Percentiles rank a stretch among this genome's conserved stretches.
phyloP scores from a whole-genome alignment of 768 basidiomycete species.

The Mrakia frigida region DNA sequence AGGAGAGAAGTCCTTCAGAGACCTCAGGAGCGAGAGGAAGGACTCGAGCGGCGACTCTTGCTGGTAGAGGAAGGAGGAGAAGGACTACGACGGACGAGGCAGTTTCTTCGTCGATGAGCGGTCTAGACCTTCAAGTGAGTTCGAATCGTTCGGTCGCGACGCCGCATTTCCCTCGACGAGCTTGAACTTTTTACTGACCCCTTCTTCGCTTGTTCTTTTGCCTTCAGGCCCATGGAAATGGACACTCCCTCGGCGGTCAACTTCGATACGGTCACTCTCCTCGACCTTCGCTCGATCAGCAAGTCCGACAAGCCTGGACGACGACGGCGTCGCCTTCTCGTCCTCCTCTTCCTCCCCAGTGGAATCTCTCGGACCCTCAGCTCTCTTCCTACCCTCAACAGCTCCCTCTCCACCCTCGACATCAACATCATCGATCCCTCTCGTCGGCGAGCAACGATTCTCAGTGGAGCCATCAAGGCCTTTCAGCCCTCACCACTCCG shows the following conservation, averaged over 20 bases:
- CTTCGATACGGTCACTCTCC: neutral
- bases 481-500: neutral
- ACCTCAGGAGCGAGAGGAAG: neutral
- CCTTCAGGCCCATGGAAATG: neutral
- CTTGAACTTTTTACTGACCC: neutral
- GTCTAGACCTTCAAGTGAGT: constrained; percentile 4
- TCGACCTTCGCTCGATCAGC: constrained; percentile 5
- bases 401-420: constrained; percentile 5
- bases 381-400: neutral
- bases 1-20: neutral
- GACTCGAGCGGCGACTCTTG: constrained; percentile 4
- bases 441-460: neutral
- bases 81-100: neutral
- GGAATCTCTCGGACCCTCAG: neutral
- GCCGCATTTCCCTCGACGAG: neutral
- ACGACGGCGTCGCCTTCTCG: neutral
- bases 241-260: neutral
- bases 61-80: neutral
- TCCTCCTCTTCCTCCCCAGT: constrained; percentile 8
- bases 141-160: neutral
- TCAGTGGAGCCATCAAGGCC: neutral
- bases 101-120: constrained; percentile 5
- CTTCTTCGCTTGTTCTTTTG: neutral
- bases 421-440: constrained; percentile 6
- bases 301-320: neutral